These are phyloP conservation scores for Phytophthora citrophthora DNA, from an alignment of 352 stramenopile species.

Conservation along the genomic window DNA sequence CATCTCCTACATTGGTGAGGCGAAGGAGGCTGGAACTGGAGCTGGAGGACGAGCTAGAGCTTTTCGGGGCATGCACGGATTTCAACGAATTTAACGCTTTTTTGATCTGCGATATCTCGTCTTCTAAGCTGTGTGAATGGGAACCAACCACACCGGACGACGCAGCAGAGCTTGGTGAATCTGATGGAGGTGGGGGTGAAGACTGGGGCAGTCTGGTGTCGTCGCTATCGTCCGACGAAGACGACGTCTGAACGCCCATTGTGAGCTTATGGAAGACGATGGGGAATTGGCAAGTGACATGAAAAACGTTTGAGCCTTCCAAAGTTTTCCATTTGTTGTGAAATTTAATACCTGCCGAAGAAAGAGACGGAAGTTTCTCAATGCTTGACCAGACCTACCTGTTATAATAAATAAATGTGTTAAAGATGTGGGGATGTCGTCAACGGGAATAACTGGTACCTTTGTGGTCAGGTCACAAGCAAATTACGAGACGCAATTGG, in stretches of 20 bases:
- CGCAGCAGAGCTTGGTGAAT: conserved; percentile 15
- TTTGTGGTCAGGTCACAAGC: not conserved
- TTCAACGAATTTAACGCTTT: not conserved
- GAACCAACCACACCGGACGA: not conserved
- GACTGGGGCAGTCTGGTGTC: not conserved
- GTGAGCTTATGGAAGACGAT: not conserved
- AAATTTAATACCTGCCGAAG: not conserved
- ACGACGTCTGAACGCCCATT: conserved; percentile 14
- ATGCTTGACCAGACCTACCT: not conserved
- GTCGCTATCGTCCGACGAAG: conserved; percentile 15
- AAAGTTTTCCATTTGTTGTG: conserved; percentile 13
- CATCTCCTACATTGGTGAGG: conserved; percentile 6
- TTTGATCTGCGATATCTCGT: not conserved
- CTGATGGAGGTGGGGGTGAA: not conserved
- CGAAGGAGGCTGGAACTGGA: conserved; percentile 1
- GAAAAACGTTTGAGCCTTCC: conserved; percentile 4
- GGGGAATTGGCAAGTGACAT: conserved; percentile 29
- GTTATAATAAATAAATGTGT: not conserved
- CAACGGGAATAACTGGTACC: not conserved
- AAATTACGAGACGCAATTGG: too few relatives aligned
- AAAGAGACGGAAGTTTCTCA: not conserved
- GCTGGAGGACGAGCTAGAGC: conserved; percentile 17
- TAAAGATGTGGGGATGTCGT: not conserved
- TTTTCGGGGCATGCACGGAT: not conserved
- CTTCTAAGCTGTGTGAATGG: not conserved